Base-by-base conservation (phyloP, 345 rosid genomes). In the Pugionium dolabratum region DNA sequence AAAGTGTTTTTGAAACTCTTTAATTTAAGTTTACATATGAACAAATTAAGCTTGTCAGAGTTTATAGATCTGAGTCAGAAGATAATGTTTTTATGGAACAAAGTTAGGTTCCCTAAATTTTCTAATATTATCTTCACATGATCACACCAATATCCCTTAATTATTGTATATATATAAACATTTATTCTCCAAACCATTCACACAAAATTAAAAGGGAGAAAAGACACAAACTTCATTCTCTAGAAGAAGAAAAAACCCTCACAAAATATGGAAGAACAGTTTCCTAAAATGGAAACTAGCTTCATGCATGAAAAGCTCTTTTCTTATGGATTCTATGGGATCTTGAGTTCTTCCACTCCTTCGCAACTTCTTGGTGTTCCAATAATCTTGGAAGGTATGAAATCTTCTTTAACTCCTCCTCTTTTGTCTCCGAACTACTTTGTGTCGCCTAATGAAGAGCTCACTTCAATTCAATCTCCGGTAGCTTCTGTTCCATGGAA, bases 241-340 rank as follows among this genome's bases (percentile, higher is more conserved):
- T 50, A 1, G 48, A 59, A 49, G 18, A 18, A 18, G 18, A 18
- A 54, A 34, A 65, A 57, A 62, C 25, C 35, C 42, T 49, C 7
- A 54, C 18, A 28, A 36, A 69, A 52, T 44, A 75, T 80, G 83
- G 86, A 77, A 51, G 77, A 78, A 56, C 81, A 80, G 70, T 68
- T 83, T 80, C 86, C 83, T 3, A 79, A 81, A 82, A 71, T 75
- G 67, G 86, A 81, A 76, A 78, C 68, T 75, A 61, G 63, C 4
- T 81, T 79, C 62, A 57, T 79, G 71, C 68, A 64, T 71, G 76
- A 72, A 5, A 82, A 77, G 81, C 80, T 69, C 70, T 56, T 75
- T 32, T 76, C 79, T 27, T 74, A 81, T 68, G 72, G 70, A 49
- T 61, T 76, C 55, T 68, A 76, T 55, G 78, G 80, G 43, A 36